Evolutionary conservation across 2,329 filamentous ascomycete genomes (phyloP).

Genomic region (Microsporum canis): DNA sequence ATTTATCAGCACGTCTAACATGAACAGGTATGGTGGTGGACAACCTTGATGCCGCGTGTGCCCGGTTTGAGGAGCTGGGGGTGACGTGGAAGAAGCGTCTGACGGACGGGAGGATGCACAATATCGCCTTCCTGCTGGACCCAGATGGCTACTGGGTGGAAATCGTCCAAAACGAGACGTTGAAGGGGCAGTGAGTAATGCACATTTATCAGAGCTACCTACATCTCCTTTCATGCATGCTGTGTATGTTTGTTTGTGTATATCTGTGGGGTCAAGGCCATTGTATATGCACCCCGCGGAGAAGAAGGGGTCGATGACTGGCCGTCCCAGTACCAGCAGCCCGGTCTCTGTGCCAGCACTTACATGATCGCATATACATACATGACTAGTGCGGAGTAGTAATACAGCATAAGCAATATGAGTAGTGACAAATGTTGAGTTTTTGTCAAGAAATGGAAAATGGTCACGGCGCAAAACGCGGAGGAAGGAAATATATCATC

Average conservation of each 20-base stretch:
- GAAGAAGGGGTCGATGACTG: neutral
- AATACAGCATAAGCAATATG: neutral
- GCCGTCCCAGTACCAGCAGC: neutral
- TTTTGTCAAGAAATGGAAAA: neutral
- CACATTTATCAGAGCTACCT: neutral
- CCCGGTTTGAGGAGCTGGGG: conserved; percentile 68
- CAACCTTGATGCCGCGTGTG: conserved; percentile 75
- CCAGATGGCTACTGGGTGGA: conserved; percentile 76
- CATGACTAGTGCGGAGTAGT: neutral
- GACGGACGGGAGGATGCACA: conserved; percentile 84
- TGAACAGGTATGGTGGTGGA: conserved; percentile 63
- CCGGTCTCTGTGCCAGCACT: neutral
- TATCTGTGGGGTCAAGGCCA: too few species aligned
- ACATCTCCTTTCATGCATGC: neutral
- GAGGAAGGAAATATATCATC: neutral
- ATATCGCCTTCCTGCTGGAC: conserved; percentile 82
- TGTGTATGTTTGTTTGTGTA: too few species aligned
- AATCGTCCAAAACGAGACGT: conserved; percentile 57
- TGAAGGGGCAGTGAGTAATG: neutral
- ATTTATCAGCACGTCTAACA: neutral
- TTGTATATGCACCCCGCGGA: neutral
- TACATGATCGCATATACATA: neutral
- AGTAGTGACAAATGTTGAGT: neutral
- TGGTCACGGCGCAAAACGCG: neutral
- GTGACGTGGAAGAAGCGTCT: conserved; percentile 92